Evolutionary conservation across 768 basidiomycete species (phyloP), one percentile per base, ranked within the genome.

Genomic region (Leucocoprinus sp.): DNA sequence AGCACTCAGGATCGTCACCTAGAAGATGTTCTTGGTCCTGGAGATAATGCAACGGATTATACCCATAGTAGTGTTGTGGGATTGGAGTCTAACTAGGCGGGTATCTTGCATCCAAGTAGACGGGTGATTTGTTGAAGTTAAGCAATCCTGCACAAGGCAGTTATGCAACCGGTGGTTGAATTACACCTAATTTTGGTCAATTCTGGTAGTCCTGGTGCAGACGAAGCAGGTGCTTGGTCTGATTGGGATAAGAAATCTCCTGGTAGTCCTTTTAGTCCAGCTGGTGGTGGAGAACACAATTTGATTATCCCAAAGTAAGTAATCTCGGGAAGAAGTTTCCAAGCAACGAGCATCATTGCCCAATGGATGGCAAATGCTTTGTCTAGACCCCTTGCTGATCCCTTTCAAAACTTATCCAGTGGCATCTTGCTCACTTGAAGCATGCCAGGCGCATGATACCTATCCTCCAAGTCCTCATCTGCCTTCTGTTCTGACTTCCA

Each of bases 401-500:
- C n/a, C n/a, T n/a, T n/a, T n/a, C n/a, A n/a, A n/a, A n/a, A n/a
- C n/a, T n/a, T n/a, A n/a, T n/a, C n/a, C n/a, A n/a, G n/a, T n/a
- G n/a, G n/a, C n/a, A n/a, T n/a, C n/a, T n/a, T n/a, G n/a, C n/a
- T n/a, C n/a, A n/a, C n/a, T n/a, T n/a, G n/a, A n/a, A n/a, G n/a
- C n/a, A n/a, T n/a, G n/a, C n/a, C n/a, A n/a, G n/a, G n/a, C n/a
- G n/a, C n/a, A n/a, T n/a, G n/a, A n/a, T n/a, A n/a, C n/a, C n/a
- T n/a, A n/a, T n/a, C n/a, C n/a, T n/a, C n/a, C n/a, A n/a, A n/a
- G n/a, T n/a, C n/a, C n/a, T n/a, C n/a, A n/a, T n/a, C n/a, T n/a
- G n/a, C n/a, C n/a, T n/a, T n/a, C 53, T 83, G 96, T 57, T 93
- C 75, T 61, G 97, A 81, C 76, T 91, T 96, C 4, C 66, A 84